phyloP scores from a whole-genome alignment of 2,329 filamentous ascomycete genomes.

The Coniochaeta ligniaria region DNA sequence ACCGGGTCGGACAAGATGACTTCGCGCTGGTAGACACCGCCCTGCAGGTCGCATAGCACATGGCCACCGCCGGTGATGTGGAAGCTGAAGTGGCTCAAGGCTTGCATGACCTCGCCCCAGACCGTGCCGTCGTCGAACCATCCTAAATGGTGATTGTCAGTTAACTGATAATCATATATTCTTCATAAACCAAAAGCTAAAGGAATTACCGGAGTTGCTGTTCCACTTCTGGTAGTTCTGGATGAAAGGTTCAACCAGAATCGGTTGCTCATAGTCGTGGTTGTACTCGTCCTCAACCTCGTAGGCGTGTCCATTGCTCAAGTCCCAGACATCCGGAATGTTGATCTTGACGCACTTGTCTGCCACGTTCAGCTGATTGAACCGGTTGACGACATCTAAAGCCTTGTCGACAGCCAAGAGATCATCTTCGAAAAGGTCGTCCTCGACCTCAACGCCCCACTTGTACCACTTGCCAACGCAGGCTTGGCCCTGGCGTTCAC shows the following conservation, averaged over 20 bases:
- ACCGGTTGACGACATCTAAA: constrained; percentile 25
- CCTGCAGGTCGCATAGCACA: constrained; percentile 34
- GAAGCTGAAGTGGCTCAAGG: constrained; percentile 36
- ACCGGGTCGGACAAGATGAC: constrained; percentile 32
- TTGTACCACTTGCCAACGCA: constrained; percentile 33
- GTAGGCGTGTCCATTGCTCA: background rate
- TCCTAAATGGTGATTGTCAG: too few relatives aligned
- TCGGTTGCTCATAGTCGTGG: background rate
- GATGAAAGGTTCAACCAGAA: constrained; percentile 30
- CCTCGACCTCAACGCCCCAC: constrained; percentile 22
- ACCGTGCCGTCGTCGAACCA: constrained; percentile 22
- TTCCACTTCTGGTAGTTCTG: constrained; percentile 35
- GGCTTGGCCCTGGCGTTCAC: constrained; percentile 20
- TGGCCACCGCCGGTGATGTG: constrained; percentile 26
- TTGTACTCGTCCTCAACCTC: background rate
- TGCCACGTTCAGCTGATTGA: constrained; percentile 23
- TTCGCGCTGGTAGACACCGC: constrained; percentile 27
- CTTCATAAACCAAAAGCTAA: too few relatives aligned
- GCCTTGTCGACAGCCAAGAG: constrained; percentile 27
- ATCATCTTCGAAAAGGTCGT: constrained; percentile 26
- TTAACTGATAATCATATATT: too few relatives aligned
- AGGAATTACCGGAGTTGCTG: constrained; percentile 33
- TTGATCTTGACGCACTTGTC: constrained; percentile 26
- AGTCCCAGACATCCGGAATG: constrained; percentile 18
- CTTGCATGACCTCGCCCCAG: constrained; percentile 31